Evolutionary conservation across 495 filamentous ascomycete genomes (phyloP).

Genomic region (Aspergillus saccharolyticus): DNA sequence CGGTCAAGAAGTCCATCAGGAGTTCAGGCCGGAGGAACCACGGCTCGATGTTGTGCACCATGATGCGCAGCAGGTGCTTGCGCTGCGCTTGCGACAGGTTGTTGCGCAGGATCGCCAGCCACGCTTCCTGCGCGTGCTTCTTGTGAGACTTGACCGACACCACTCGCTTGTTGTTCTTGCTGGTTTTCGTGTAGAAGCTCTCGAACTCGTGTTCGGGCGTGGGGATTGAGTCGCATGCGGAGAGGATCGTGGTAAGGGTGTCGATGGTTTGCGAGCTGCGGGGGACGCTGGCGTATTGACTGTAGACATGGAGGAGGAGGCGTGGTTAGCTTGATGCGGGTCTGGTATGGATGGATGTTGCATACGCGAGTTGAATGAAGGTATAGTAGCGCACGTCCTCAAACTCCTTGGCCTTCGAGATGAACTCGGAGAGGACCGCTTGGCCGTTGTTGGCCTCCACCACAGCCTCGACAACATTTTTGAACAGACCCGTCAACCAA

Average conservation of each 20-base stretch:
- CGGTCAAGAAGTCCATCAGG: constrained; percentile 96
- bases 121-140: constrained; percentile 69
- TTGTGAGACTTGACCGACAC: constrained; percentile 39
- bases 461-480: constrained; percentile 55
- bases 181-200: constrained; percentile 60
- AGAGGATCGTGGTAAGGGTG: constrained; percentile 56
- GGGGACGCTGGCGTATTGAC: constrained; percentile 31
- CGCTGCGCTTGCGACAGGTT: constrained; percentile 61
- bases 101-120: constrained; percentile 72
- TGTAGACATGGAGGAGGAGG: constrained; percentile 2
- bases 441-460: constrained; percentile 53
- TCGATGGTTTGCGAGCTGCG: constrained; percentile 42
- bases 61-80: constrained; percentile 69
- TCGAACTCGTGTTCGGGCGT: constrained; percentile 57
- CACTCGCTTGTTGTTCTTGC: constrained; percentile 57
- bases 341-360: constrained; percentile 7
- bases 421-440: constrained; percentile 61
- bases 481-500: constrained; percentile 62
- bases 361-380: constrained; percentile 64
- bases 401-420: constrained; percentile 66
- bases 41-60: constrained; percentile 72
- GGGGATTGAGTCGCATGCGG: constrained; percentile 59
- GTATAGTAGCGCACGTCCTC: constrained; percentile 84
- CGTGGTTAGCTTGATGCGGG: neutral
- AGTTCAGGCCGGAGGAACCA: constrained; percentile 82